These are phyloP conservation scores for Phanerodontia chrysosporium DNA, from an alignment of 768 basidiomycete genomes.

Conservation along the genomic window DNA sequence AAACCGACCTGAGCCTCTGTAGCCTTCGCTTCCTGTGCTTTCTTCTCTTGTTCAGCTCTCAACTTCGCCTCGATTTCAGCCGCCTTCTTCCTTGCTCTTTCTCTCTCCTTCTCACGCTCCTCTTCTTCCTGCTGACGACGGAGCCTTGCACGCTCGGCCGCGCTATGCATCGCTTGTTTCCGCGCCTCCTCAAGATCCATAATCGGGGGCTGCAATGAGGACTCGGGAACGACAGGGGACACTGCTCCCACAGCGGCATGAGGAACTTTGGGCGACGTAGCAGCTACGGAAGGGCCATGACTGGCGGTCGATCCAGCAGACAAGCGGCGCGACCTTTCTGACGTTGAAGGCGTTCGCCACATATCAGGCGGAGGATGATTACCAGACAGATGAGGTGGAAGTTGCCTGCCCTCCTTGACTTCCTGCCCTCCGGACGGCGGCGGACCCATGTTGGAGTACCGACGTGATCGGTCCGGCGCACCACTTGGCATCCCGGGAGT, in stretches of 20 bases:
- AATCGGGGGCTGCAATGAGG: slow-evolving; percentile 17
- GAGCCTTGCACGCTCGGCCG: slow-evolving; percentile 79
- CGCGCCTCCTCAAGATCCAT: slow-evolving; percentile 54
- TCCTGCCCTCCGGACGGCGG: slow-evolving; percentile 34
- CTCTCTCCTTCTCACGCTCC: slow-evolving; percentile 73
- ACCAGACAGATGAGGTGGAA: slow-evolving; percentile 55
- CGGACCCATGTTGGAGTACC: slow-evolving; percentile 45
- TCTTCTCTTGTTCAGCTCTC: slow-evolving; percentile 31
- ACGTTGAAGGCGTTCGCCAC: slow-evolving; percentile 5
- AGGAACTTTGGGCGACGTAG: slow-evolving; percentile 9
- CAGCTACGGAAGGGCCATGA: background rate
- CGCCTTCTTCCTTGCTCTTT: slow-evolving; percentile 78
- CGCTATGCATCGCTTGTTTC: slow-evolving; percentile 77
- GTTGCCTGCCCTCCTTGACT: slow-evolving; percentile 44
- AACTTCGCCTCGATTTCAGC: slow-evolving; percentile 69
- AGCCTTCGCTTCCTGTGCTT: slow-evolving; percentile 10
- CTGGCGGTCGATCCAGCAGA: slow-evolving; percentile 5
- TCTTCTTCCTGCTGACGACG: slow-evolving; percentile 81
- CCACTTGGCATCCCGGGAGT: background rate
- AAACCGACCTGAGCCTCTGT: slow-evolving; percentile 18
- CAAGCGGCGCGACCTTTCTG: slow-evolving; percentile 29
- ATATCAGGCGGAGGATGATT: slow-evolving; percentile 23
- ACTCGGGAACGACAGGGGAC: slow-evolving; percentile 16
- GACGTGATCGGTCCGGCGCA: slow-evolving; percentile 7
- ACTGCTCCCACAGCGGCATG: slow-evolving; percentile 11